Evolutionary conservation across 2,329 filamentous ascomycete genomes (phyloP).

Genomic region (Plectosphaerella sp.): DNA sequence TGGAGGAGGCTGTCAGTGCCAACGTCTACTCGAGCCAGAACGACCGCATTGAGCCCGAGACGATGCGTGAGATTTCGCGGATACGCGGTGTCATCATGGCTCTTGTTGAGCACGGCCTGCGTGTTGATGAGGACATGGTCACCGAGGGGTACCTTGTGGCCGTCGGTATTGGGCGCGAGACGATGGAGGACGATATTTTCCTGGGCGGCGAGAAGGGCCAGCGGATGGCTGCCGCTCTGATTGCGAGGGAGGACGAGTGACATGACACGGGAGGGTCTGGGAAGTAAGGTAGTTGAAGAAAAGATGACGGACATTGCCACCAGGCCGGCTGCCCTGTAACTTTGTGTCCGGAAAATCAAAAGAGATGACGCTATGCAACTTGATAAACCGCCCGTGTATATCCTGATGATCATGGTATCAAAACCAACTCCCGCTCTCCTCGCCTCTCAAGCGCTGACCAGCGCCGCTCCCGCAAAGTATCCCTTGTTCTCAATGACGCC

Average conservation of each 20-base stretch:
- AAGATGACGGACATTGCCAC: not conserved
- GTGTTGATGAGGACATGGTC: slow-evolving; percentile 88
- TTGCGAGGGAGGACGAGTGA: not conserved
- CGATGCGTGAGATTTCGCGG: slow-evolving; percentile 82
- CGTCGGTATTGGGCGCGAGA: slow-evolving; percentile 65
- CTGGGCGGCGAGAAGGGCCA: slow-evolving; percentile 54
- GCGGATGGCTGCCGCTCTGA: slow-evolving; percentile 39
- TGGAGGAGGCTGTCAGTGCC: slow-evolving; percentile 82
- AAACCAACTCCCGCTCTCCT: not conserved
- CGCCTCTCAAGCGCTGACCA: slow-evolving; percentile 37
- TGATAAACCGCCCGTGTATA: not conserved
- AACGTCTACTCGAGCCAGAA: slow-evolving; percentile 95
- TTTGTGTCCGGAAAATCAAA: not conserved
- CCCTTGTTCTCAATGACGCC: slow-evolving; percentile 98
- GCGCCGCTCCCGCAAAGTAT: slow-evolving; percentile 83
- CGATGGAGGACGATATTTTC: slow-evolving; percentile 55
- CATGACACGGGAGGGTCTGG: not conserved
- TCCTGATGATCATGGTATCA: too few species aligned
- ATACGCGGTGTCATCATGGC: slow-evolving; percentile 77
- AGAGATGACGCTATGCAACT: slow-evolving; percentile 4
- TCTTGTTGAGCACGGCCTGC: slow-evolving; percentile 74
- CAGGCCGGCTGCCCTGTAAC: not conserved
- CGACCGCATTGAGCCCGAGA: slow-evolving; percentile 71
- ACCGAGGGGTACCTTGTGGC: slow-evolving; percentile 77
- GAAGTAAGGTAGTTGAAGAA: too few species aligned